Conservation (phyloP, 139 green algal species). For the Coelastrella sp. region DNA sequence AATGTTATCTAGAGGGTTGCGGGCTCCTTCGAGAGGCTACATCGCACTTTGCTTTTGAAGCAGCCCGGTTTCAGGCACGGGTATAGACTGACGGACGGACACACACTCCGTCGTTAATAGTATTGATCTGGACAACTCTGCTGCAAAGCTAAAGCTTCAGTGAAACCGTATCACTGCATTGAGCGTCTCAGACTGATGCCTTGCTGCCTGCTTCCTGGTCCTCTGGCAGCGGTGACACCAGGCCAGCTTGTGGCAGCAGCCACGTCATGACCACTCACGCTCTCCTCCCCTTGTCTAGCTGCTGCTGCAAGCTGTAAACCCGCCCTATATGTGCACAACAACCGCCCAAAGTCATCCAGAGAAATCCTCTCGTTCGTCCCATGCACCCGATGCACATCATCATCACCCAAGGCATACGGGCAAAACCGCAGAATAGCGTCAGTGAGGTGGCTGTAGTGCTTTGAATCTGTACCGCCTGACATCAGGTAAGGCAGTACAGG, state of each 20-base stretch:
- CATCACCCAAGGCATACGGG: background rate
- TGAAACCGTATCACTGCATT: too few relatives aligned
- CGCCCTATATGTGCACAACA: constrained; percentile 17
- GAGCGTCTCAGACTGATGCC: too few relatives aligned
- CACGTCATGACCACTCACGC: background rate
- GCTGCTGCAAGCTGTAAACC: constrained; percentile 6
- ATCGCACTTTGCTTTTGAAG: too few relatives aligned
- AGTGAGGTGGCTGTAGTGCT: constrained; percentile 63
- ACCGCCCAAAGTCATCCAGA: constrained; percentile 6
- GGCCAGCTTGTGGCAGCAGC: background rate
- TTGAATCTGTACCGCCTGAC: constrained; percentile 63
- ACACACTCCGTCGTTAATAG: too few relatives aligned
- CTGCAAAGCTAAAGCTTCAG: too few relatives aligned
- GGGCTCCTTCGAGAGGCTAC: too few relatives aligned
- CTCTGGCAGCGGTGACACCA: background rate
- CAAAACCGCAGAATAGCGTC: constrained; percentile 9
- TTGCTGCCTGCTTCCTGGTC: too few relatives aligned
- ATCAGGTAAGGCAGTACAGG: background rate
- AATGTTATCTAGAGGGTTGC: too few relatives aligned
- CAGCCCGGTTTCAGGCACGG: too few relatives aligned
- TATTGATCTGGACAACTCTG: too few relatives aligned
- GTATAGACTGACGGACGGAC: too few relatives aligned
- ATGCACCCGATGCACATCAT: constrained; percentile 15
- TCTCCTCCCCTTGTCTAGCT: background rate
- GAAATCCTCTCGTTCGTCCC: constrained; percentile 23